A percentile compares a stretch with the other conserved stretches of the same genome.
phyloP scores from a whole-genome alignment of 2,329 filamentous ascomycete genomes.

The Tolypocladium amazonense region DNA sequence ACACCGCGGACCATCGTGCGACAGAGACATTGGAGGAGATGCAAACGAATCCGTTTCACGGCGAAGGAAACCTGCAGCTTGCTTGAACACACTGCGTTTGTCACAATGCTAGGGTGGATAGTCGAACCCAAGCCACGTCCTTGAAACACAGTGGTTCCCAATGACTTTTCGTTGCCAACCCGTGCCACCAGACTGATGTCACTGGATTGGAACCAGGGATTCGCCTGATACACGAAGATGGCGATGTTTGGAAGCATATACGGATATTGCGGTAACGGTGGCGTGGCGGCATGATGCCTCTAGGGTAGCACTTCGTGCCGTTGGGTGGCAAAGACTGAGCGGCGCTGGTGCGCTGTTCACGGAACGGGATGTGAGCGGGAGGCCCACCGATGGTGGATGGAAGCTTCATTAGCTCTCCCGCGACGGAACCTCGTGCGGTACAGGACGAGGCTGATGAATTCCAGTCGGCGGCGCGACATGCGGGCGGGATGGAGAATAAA shows the following conservation, averaged over 20 bases:
- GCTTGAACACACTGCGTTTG: not conserved
- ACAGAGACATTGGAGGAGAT: not conserved
- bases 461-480: not conserved
- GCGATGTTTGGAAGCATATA: not conserved
- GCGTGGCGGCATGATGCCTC: not conserved
- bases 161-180: not conserved
- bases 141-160: not conserved
- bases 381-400: not conserved
- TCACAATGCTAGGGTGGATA: not conserved
- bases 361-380: not conserved
- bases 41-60: not conserved
- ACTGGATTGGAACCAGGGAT: not conserved
- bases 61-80: not conserved
- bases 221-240: not conserved
- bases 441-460: not conserved
- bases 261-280: not conserved
- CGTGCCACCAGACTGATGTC: not conserved
- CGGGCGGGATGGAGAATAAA: not conserved
- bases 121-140: not conserved
- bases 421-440: not conserved
- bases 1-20: not conserved
- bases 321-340: not conserved
- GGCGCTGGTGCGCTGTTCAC: not conserved
- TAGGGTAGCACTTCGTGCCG: not conserved
- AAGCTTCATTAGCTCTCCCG: not conserved